Conservation (phyloP, 2,329 filamentous ascomycete species). For the Fusarium floridanum region DNA sequence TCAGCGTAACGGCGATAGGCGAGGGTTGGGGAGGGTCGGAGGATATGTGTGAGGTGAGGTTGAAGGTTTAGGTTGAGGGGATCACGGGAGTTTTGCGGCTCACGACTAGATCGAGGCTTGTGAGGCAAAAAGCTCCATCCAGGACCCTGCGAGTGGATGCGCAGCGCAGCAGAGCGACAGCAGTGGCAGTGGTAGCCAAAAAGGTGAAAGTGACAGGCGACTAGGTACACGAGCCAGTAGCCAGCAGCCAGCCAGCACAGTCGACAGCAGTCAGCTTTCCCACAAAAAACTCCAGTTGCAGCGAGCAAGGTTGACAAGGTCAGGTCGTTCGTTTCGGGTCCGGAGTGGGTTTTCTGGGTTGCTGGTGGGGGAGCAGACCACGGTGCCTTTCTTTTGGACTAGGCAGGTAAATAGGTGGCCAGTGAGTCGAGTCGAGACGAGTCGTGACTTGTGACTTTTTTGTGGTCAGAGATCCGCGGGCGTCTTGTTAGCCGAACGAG, state of each 20-base stretch:
- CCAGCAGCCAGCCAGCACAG: constrained; percentile 7
- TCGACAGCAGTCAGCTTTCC: constrained; percentile 21
- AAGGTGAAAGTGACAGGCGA: constrained; percentile 14
- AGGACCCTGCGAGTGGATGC: constrained; percentile 42
- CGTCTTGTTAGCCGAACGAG: constrained; percentile 1
- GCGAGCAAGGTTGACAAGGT: constrained; percentile 19
- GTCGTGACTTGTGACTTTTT: constrained; percentile 6
- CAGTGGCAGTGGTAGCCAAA: neutral
- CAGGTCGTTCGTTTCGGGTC: constrained; percentile 7
- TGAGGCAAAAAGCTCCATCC: constrained; percentile 46
- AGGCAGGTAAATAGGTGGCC: neutral
- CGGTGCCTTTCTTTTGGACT: neutral
- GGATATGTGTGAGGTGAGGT: constrained; percentile 26
- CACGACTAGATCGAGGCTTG: constrained; percentile 43
- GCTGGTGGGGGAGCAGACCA: constrained; percentile 3
- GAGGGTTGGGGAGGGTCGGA: constrained; percentile 9
- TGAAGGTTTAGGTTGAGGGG: constrained; percentile 41
- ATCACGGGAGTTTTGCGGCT: constrained; percentile 47
- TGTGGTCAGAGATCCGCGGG: constrained; percentile 4
- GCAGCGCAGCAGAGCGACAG: constrained; percentile 10
- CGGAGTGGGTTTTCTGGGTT: constrained; percentile 6
- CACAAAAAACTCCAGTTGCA: constrained; percentile 22
- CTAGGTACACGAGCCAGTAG: constrained; percentile 2
- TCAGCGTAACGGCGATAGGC: constrained; percentile 10
- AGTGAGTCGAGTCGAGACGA: neutral